These are phyloP conservation scores for Plasmopara halstedii DNA, from an alignment of 352 stramenopile genomes.

Conservation along the genomic window DNA sequence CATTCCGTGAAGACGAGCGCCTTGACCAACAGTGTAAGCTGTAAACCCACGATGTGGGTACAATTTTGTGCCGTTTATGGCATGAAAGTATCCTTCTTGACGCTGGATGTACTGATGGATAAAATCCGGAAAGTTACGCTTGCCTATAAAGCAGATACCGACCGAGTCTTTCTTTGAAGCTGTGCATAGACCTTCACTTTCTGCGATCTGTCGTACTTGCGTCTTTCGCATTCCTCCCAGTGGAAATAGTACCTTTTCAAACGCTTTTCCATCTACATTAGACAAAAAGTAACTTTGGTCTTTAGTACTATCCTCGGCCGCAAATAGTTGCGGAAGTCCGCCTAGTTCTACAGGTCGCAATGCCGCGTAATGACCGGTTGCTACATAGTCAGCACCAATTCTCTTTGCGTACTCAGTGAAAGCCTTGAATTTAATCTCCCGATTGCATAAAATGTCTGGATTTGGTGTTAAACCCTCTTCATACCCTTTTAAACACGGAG, in stretches of 20 bases:
- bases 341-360: slow-evolving; percentile 32
- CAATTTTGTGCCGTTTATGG: slow-evolving; percentile 49
- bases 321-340: slow-evolving; percentile 59
- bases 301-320: slow-evolving; percentile 84
- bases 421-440: slow-evolving; percentile 97
- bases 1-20: slow-evolving; percentile 85
- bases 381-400: slow-evolving; percentile 86
- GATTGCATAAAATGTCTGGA: slow-evolving; percentile 95
- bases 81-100: slow-evolving; percentile 75
- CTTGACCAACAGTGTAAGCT: slow-evolving; percentile 92
- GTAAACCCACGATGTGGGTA: slow-evolving; percentile 73
- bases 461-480: slow-evolving; percentile 87
- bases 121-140: slow-evolving; percentile 89
- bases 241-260: slow-evolving; percentile 90
- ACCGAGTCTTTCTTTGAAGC: slow-evolving; percentile 93
- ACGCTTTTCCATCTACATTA: slow-evolving; percentile 59
- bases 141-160: slow-evolving; percentile 98
- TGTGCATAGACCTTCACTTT: slow-evolving; percentile 71
- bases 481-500: slow-evolving; percentile 91
- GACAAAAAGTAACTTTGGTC: slow-evolving; percentile 98
- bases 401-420: slow-evolving; percentile 89
- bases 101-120: slow-evolving; percentile 88
- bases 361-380: slow-evolving; percentile 95
- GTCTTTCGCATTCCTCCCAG: slow-evolving; percentile 90
- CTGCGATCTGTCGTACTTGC: slow-evolving; percentile 88